Percentiles rank a stretch among this genome's conserved stretches.
phyloP scores from a whole-genome alignment of 2,329 filamentous ascomycete species.

The Claviceps purpurea region DNA sequence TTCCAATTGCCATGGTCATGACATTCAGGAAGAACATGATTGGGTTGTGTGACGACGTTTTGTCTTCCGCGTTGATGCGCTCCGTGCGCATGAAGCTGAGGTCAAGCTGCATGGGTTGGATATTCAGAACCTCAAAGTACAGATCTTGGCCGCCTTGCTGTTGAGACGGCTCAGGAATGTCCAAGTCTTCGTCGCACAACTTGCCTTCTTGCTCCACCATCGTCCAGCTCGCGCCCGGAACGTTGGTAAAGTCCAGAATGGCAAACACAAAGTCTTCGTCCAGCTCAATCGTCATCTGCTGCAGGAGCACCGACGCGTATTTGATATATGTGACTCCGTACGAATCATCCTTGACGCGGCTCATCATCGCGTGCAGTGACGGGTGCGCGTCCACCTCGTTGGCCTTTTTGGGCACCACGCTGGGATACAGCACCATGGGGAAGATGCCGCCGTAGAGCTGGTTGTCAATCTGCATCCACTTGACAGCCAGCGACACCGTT shows the following conservation, averaged over 20 bases:
- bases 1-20: conserved; percentile 97
- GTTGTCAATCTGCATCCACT: conserved; percentile 99
- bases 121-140: conserved; percentile 93
- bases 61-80: conserved; percentile 90
- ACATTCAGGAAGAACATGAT: conserved; percentile 99
- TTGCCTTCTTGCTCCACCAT: conserved; percentile 58
- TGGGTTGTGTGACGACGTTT: conserved; percentile 78
- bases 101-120: conserved; percentile 97
- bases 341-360: conserved; percentile 92
- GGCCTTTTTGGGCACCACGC: conserved; percentile 91
- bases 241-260: conserved; percentile 84
- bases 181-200: conserved; percentile 78
- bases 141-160: conserved; percentile 82
- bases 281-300: conserved; percentile 96
- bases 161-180: conserved; percentile 82
- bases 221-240: conserved; percentile 74
- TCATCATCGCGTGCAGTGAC: conserved; percentile 82
- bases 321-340: conserved; percentile 98
- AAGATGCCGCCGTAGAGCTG: conserved; percentile 97
- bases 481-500: conserved; percentile 77
- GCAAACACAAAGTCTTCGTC: conserved; percentile 98
- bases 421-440: conserved; percentile 92
- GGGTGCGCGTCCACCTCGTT: conserved; percentile 95
- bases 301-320: conserved; percentile 83
- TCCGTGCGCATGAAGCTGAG: conserved; percentile 95